phyloP scores from a whole-genome alignment of 257 asterid genomes.

The Capsicum rhomboideum region DNA sequence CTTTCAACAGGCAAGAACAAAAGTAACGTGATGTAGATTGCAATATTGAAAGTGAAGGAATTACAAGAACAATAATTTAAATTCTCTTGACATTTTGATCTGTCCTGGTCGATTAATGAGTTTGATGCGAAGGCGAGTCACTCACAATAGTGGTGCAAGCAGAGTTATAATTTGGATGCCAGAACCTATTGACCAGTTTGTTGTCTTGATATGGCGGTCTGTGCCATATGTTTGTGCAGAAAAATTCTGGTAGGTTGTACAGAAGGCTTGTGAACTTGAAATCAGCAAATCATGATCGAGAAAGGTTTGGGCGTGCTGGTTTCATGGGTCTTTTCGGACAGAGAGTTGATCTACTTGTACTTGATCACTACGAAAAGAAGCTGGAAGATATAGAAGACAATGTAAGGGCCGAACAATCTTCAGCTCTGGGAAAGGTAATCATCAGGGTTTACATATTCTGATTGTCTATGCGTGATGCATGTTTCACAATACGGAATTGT shows the following conservation, averaged over 20 bases:
- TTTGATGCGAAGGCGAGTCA: neutral
- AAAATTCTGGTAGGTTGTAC: slow-evolving; percentile 47
- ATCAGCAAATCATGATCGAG: slow-evolving; percentile 27
- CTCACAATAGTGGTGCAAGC: neutral
- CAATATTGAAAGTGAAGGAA: neutral
- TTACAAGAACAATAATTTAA: neutral
- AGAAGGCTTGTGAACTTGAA: slow-evolving; percentile 42
- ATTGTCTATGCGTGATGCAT: neutral
- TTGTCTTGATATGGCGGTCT: neutral
- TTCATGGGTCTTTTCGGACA: slow-evolving; percentile 62
- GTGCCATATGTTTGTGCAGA: slow-evolving; percentile 25
- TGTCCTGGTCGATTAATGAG: neutral
- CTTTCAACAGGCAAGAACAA: neutral
- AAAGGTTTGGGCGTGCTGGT: slow-evolving; percentile 42
- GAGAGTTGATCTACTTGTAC: slow-evolving; percentile 35
- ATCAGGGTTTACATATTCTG: neutral
- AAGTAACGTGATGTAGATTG: neutral
- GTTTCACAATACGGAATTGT: neutral
- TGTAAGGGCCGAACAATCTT: slow-evolving; percentile 59
- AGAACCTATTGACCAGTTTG: neutral
- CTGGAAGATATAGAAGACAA: slow-evolving; percentile 58
- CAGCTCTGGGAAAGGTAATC: slow-evolving; percentile 55
- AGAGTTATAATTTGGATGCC: neutral
- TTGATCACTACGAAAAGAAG: slow-evolving; percentile 65
- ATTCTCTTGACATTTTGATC: neutral